phyloP scores from a whole-genome alignment of 2,329 filamentous ascomycete species.

The Epichloe coenophiala region DNA sequence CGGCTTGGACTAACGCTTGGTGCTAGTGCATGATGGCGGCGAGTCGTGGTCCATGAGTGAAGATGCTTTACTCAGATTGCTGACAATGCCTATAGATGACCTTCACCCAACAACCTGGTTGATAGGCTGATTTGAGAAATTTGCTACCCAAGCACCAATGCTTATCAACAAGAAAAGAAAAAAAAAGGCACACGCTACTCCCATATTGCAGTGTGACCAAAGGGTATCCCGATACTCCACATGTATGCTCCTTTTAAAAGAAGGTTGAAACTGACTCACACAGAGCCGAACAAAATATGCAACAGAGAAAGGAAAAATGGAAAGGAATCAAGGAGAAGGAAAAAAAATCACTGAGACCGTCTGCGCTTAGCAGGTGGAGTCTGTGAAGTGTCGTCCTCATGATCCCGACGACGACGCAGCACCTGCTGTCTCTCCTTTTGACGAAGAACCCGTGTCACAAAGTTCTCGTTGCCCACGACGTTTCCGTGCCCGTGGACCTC shows the following conservation, averaged over 20 bases:
- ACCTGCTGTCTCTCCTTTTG: background rate
- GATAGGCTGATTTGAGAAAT: no score
- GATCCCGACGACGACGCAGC: constrained; percentile 9
- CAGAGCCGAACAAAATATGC: background rate
- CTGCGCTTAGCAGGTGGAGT: background rate
- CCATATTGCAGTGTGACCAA: background rate
- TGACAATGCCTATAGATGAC: no score
- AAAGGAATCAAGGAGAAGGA: background rate
- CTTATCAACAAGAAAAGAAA: background rate
- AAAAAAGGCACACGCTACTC: background rate
- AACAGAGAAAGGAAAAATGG: background rate
- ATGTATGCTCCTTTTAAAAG: background rate
- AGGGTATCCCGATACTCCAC: background rate
- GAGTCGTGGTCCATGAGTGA: no score
- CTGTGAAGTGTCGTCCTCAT: constrained; percentile 5
- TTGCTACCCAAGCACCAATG: no score
- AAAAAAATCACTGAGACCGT: constrained; percentile 1
- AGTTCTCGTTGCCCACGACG: constrained; percentile 23
- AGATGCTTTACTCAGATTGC: no score
- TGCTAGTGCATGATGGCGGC: no score
- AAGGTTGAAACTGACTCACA: background rate
- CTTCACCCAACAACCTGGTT: no score
- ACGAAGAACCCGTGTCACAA: constrained; percentile 16
- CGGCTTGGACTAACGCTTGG: no score
- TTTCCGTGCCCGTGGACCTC: constrained; percentile 31